phyloP scores from a whole-genome alignment of 345 rosid species.

The Zanthoxylum bungeanum region DNA sequence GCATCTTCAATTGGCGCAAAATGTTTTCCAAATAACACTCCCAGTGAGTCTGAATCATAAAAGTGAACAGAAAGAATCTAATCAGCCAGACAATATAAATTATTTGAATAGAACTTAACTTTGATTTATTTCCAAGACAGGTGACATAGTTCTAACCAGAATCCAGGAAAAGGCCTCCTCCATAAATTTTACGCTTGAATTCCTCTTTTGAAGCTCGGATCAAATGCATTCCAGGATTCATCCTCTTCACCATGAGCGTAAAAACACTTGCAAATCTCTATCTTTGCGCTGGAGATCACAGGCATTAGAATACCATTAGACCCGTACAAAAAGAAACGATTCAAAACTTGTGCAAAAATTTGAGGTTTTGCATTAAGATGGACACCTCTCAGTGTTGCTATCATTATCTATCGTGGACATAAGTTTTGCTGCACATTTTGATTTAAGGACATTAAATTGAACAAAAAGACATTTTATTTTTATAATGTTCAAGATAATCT shows the following conservation, averaged over 20 bases:
- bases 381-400: slow-evolving; percentile 31
- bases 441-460: slow-evolving; percentile 20
- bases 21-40: slow-evolving; percentile 32
- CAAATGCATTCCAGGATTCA: slow-evolving; percentile 23
- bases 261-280: slow-evolving; percentile 42
- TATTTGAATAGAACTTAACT: background rate
- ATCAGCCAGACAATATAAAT: background rate
- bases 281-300: slow-evolving; percentile 22
- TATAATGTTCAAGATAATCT: background rate
- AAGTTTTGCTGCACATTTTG: slow-evolving; percentile 40
- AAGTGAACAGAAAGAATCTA: background rate
- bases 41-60: slow-evolving; percentile 39
- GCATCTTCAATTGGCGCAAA: slow-evolving; percentile 61
- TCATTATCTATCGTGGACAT: slow-evolving; percentile 29
- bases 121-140: background rate
- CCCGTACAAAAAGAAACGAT: background rate
- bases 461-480: slow-evolving; percentile 7
- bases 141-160: slow-evolving; percentile 41
- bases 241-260: slow-evolving; percentile 41
- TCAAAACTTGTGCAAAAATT: slow-evolving; percentile 4
- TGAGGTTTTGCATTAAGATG: background rate
- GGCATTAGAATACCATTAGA: slow-evolving; percentile 5
- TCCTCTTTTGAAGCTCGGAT: slow-evolving; percentile 18
- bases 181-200: slow-evolving; percentile 40
- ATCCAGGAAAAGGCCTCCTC: slow-evolving; percentile 50